These are phyloP conservation scores for Brassica juncea DNA, from an alignment of 345 rosid species.

Conservation along the genomic window DNA sequence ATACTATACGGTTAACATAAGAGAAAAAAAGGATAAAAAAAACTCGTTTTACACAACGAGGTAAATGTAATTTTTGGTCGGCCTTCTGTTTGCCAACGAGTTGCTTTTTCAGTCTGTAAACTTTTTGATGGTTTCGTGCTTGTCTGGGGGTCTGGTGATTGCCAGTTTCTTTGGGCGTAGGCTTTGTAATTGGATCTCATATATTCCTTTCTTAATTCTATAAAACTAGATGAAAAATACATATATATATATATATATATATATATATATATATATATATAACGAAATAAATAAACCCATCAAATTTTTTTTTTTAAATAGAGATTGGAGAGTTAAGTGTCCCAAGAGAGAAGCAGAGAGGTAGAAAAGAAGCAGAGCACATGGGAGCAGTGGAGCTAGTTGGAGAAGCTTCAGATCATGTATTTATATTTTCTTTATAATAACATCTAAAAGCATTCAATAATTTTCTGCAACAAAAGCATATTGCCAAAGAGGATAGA, in stretches of 20 bases:
- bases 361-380: slow-evolving; percentile 46
- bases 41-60: not conserved
- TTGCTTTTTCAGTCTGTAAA: not conserved
- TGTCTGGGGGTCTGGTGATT: not conserved
- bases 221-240: not conserved
- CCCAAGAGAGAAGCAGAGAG: not conserved
- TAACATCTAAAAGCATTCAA: slow-evolving; percentile 2
- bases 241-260: not conserved
- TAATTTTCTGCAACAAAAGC: slow-evolving; percentile 40
- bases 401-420: slow-evolving; percentile 72
- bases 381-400: slow-evolving; percentile 76
- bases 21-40: too few species aligned
- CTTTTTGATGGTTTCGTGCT: not conserved
- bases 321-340: not conserved
- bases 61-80: not conserved
- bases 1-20: not conserved
- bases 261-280: not conserved
- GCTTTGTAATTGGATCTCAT: not conserved
- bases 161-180: not conserved
- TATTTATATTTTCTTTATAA: slow-evolving; percentile 21
- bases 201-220: not conserved
- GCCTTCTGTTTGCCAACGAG: not conserved
- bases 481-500: slow-evolving; percentile 43
- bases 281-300: not conserved
- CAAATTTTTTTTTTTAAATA: not conserved